Percentiles rank a stretch among this genome's conserved stretches.
phyloP scores from a whole-genome alignment of 352 stramenopile species.

The Globisporangium parvum region DNA sequence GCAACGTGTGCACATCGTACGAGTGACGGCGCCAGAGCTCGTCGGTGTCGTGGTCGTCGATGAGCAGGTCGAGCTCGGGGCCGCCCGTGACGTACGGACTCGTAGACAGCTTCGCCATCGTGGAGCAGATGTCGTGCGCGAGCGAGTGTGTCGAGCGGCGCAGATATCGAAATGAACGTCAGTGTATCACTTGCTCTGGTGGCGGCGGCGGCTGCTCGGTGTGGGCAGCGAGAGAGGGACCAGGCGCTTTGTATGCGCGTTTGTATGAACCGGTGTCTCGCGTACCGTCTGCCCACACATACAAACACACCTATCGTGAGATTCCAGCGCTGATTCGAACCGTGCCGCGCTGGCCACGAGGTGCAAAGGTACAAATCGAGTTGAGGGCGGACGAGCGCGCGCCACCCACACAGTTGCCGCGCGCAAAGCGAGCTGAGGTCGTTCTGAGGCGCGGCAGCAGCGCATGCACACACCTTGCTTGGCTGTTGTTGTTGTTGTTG shows the following conservation, averaged over 20 bases:
- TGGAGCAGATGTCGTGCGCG: neutral
- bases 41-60: neutral
- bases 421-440: no score
- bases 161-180: neutral
- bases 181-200: no score
- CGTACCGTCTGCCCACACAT: no score
- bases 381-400: no score
- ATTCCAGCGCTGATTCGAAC: no score
- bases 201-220: neutral
- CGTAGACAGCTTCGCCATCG: neutral
- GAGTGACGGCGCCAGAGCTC: slow-evolving; percentile 5
- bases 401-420: no score
- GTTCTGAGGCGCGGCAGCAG: no score
- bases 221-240: neutral
- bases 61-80: neutral
- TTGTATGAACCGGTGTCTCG: neutral
- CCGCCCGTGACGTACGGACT: slow-evolving; percentile 2
- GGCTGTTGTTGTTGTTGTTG: no score
- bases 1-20: neutral
- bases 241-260: neutral
- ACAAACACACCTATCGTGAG: no score
- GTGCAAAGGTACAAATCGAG: no score
- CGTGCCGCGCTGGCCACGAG: no score
- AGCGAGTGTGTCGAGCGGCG: neutral
- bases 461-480: no score